Evolutionary conservation across 208 protist genomes (phyloP).

Genomic region (Leishmania lainsoni): DNA sequence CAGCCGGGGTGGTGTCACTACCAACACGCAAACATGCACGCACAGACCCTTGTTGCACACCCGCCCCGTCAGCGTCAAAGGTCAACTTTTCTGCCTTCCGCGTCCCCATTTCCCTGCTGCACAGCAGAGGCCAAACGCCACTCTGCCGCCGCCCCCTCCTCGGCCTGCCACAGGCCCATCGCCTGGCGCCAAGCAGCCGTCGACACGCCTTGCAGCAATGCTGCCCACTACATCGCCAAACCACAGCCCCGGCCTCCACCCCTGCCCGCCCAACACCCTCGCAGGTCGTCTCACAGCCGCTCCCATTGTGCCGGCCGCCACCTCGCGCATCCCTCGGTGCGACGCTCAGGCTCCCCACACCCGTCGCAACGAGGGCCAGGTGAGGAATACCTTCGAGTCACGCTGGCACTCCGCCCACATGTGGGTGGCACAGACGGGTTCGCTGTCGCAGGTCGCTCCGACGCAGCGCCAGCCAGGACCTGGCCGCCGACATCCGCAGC

Average conservation of each 20-base stretch:
- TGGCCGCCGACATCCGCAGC: background rate
- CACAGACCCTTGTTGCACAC: background rate
- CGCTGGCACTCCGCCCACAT: background rate
- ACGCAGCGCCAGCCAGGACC: background rate
- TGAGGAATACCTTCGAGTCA: background rate
- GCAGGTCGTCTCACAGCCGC: too few relatives aligned
- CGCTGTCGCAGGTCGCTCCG: background rate
- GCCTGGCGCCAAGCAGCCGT: background rate
- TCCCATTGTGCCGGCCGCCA: background rate
- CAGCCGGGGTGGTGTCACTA: background rate
- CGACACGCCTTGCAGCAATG: background rate
- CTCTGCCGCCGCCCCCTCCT: background rate
- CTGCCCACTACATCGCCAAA: background rate
- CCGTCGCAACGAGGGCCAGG: background rate
- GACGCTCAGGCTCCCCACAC: too few relatives aligned
- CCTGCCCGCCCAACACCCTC: background rate
- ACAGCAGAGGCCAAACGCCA: background rate
- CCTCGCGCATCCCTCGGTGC: too few relatives aligned
- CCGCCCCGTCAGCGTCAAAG: background rate
- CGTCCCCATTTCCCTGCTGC: background rate
- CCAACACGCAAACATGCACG: background rate
- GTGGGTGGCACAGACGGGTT: background rate
- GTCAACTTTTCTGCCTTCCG: background rate
- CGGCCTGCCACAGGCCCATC: background rate
- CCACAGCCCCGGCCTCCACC: too few relatives aligned